Percentiles rank a stretch among this genome's conserved stretches.
These are phyloP conservation scores for Mucor ambiguus DNA, from an alignment of 371 early-diverging fungal species.

Conservation along the genomic window DNA sequence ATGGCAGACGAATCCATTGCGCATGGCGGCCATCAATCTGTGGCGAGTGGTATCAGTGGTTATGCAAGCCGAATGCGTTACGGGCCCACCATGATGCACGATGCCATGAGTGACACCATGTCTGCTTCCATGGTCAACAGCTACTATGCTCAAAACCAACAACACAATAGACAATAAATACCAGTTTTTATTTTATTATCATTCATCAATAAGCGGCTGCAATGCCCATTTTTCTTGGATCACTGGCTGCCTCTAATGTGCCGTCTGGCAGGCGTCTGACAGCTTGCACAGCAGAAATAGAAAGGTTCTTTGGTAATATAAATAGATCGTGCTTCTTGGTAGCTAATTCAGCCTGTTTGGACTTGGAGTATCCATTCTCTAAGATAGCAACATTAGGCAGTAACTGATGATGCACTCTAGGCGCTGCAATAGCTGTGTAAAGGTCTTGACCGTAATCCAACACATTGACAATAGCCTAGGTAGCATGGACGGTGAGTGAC, in stretches of 20 bases:
- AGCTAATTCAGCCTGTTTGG: slow-evolving; percentile 14
- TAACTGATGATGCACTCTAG: slow-evolving; percentile 95
- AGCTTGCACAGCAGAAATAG: slow-evolving; percentile 40
- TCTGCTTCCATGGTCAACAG: slow-evolving; percentile 13
- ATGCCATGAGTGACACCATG: slow-evolving; percentile 10
- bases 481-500: no score
- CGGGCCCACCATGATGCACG: slow-evolving; percentile 10
- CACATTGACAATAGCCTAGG: slow-evolving; percentile 72
- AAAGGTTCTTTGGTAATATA: slow-evolving; percentile 1
- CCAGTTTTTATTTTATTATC: background rate
- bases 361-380: slow-evolving; percentile 27
- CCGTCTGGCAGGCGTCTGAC: slow-evolving; percentile 38
- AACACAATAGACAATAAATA: slow-evolving; percentile 2
- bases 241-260: slow-evolving; percentile 42
- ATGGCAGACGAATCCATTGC: background rate
- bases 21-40: background rate
- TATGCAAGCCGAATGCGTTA: slow-evolving; percentile 5
- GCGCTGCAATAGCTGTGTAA: slow-evolving; percentile 73
- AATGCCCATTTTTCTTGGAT: slow-evolving; percentile 46
- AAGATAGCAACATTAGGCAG: slow-evolving; percentile 70
- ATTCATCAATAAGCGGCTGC: slow-evolving; percentile 33
- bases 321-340: slow-evolving; percentile 26
- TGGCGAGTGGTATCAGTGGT: background rate
- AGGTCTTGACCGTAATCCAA: slow-evolving; percentile 72
- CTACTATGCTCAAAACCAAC: slow-evolving; percentile 10